Conservation (phyloP, 2,329 filamentous ascomycete species). For the Akanthomyces lecanii region DNA sequence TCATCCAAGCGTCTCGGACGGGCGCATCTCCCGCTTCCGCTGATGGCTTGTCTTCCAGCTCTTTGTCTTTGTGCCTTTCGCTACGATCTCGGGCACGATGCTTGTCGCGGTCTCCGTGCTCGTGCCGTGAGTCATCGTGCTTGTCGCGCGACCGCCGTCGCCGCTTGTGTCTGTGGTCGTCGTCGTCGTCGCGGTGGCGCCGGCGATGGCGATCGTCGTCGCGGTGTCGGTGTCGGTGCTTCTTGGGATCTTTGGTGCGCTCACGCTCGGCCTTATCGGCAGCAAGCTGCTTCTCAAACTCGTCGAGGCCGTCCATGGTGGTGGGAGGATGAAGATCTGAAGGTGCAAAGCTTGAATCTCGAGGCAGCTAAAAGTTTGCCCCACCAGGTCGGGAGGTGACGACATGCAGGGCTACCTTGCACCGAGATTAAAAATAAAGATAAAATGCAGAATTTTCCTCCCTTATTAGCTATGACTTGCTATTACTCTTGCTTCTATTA, state of each 20-base stretch:
- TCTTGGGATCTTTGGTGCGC: slow-evolving; percentile 31
- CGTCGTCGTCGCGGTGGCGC: slow-evolving; percentile 36
- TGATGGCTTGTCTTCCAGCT: slow-evolving; percentile 43
- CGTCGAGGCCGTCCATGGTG: slow-evolving; percentile 53
- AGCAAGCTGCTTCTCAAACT: slow-evolving; percentile 75
- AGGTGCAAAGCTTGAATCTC: not conserved
- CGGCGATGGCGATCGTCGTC: slow-evolving; percentile 32
- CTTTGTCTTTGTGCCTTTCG: slow-evolving; percentile 38
- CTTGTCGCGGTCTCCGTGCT: slow-evolving; percentile 33
- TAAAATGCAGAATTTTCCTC: not conserved
- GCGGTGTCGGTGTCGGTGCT: slow-evolving; percentile 32
- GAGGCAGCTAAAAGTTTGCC: slow-evolving; percentile 10
- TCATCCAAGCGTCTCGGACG: slow-evolving; percentile 87
- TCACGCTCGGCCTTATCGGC: slow-evolving; percentile 56
- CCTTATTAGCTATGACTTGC: not conserved
- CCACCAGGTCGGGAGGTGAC: not conserved
- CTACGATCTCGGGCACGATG: slow-evolving; percentile 25
- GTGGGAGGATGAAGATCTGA: not conserved
- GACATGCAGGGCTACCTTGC: not conserved
- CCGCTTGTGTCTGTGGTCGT: slow-evolving; percentile 29
- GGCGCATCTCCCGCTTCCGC: not conserved
- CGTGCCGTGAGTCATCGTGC: slow-evolving; percentile 61
- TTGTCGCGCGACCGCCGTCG: slow-evolving; percentile 38
- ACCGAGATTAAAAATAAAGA: not conserved
- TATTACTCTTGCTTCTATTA: not conserved